These are phyloP conservation scores for Lepiota venenata DNA, from an alignment of 768 basidiomycete species.

Conservation along the genomic window DNA sequence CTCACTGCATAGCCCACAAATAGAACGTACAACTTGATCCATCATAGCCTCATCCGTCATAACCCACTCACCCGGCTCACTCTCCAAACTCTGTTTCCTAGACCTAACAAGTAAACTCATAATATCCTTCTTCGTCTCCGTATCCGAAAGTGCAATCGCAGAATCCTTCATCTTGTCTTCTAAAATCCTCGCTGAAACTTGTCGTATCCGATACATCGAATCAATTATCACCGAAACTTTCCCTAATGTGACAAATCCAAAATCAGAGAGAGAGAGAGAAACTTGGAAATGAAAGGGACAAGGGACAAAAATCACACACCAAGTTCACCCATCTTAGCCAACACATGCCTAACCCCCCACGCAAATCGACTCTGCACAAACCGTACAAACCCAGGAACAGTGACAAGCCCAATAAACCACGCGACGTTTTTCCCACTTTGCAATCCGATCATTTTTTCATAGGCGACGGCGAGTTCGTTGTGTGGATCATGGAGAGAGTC, in stretches of 20 bases:
- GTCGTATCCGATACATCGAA: conserved; percentile 39
- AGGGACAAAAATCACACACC: conserved; percentile 2
- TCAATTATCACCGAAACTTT: conserved; percentile 24
- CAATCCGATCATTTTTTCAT: conserved; percentile 36
- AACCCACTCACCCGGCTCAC: conserved; percentile 29
- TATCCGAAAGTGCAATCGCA: conserved; percentile 28
- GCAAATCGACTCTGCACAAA: not conserved
- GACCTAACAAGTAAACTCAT: conserved; percentile 49
- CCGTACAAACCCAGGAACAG: conserved; percentile 20
- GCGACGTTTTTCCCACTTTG: conserved; percentile 28
- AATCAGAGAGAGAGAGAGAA: not conserved
- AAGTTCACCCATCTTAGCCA: not conserved
- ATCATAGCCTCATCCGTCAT: conserved; percentile 49
- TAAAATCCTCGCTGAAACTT: conserved; percentile 37
- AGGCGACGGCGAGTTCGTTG: conserved; percentile 46
- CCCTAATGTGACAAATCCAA: conserved; percentile 16
- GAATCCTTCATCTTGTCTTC: conserved; percentile 36
- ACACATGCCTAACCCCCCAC: not conserved
- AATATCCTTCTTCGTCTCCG: conserved; percentile 43
- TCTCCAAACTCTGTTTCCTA: conserved; percentile 32
- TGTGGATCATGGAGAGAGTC: conserved; percentile 43
- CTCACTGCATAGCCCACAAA: not conserved
- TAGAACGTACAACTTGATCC: conserved; percentile 43
- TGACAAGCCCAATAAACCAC: not conserved
- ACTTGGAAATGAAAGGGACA: conserved; percentile 13